Percentiles rank a stretch among this genome's conserved stretches.
Evolutionary conservation across 2,329 filamentous ascomycete genomes (phyloP).

Genomic region (Shiraia sp.): DNA sequence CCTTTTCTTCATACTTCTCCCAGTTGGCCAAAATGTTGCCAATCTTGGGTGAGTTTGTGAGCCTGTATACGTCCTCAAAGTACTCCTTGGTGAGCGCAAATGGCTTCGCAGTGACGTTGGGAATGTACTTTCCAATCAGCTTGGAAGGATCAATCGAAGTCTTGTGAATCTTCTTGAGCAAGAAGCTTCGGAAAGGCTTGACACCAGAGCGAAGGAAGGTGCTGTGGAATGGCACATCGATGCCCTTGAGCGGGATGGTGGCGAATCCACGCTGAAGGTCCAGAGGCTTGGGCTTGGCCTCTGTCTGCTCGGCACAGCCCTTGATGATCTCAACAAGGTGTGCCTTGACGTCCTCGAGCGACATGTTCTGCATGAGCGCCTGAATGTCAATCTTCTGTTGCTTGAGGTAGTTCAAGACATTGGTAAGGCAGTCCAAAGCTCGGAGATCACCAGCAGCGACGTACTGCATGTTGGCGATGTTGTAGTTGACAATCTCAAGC

Average conservation of each 20-base stretch:
- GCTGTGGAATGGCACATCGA: constrained; percentile 98
- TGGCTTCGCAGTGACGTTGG: constrained; percentile 94
- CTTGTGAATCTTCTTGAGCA: constrained; percentile 99
- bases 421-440: constrained; percentile 68
- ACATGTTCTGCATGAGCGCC: constrained; percentile 81
- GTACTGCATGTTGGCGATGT: constrained; percentile 72
- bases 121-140: constrained; percentile 97
- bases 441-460: constrained; percentile 69
- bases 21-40: constrained; percentile 80
- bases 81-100: constrained; percentile 98
- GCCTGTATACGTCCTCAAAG: constrained; percentile 95
- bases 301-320: constrained; percentile 82
- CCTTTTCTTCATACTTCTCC: constrained; percentile 55
- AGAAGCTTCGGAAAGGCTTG: constrained; percentile 97
- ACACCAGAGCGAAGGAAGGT: constrained; percentile 97
- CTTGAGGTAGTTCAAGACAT: constrained; percentile 94
- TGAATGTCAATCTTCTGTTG: constrained; percentile 97
- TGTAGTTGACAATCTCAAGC: constrained; percentile 97
- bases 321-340: constrained; percentile 90
- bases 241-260: constrained; percentile 94
- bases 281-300: constrained; percentile 84
- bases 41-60: constrained; percentile 82
- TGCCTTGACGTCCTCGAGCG: constrained; percentile 86
- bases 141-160: constrained; percentile 97
- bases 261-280: constrained; percentile 94